phyloP scores from a whole-genome alignment of 768 basidiomycete species.

The Amanita rimosa region DNA sequence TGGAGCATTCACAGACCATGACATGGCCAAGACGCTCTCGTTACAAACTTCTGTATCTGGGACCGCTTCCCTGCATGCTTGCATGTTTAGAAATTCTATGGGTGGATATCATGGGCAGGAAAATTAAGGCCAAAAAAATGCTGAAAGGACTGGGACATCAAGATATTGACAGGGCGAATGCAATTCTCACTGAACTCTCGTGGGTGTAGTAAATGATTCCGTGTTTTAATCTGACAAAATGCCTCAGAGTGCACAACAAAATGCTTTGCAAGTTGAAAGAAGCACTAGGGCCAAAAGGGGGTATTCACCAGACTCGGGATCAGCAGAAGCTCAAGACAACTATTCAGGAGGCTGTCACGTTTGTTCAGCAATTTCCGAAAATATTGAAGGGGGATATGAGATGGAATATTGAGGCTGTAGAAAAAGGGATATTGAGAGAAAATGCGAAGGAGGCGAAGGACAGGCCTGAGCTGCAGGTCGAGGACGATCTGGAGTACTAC shows the following conservation, averaged over 20 bases:
- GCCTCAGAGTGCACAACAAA: background rate
- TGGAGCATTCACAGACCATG: conserved; percentile 14
- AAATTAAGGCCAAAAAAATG: conserved; percentile 19
- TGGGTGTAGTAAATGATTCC: conserved; percentile 18
- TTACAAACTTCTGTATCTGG: conserved; percentile 26
- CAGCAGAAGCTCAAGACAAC: conserved; percentile 13
- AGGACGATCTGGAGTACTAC: conserved; percentile 8
- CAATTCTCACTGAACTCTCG: conserved; percentile 20
- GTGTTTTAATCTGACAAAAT: background rate
- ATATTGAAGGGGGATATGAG: conserved; percentile 10
- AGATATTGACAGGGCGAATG: conserved; percentile 21
- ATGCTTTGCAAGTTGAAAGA: background rate
- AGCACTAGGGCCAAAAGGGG: background rate
- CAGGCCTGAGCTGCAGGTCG: conserved; percentile 12
- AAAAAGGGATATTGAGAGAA: conserved; percentile 21
- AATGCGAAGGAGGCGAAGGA: conserved; percentile 7
- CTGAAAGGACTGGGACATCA: conserved; percentile 19
- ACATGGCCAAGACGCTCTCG: conserved; percentile 14
- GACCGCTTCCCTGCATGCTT: conserved; percentile 28
- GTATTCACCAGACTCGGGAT: background rate
- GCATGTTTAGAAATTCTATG: conserved; percentile 27
- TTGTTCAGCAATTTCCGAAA: conserved; percentile 17
- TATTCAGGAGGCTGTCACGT: conserved; percentile 15
- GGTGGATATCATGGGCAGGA: conserved; percentile 14
- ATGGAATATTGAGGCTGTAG: conserved; percentile 17